Base-by-base conservation (phyloP, 2,329 filamentous ascomycete genomes). In the Thermoascus crustaceus region DNA sequence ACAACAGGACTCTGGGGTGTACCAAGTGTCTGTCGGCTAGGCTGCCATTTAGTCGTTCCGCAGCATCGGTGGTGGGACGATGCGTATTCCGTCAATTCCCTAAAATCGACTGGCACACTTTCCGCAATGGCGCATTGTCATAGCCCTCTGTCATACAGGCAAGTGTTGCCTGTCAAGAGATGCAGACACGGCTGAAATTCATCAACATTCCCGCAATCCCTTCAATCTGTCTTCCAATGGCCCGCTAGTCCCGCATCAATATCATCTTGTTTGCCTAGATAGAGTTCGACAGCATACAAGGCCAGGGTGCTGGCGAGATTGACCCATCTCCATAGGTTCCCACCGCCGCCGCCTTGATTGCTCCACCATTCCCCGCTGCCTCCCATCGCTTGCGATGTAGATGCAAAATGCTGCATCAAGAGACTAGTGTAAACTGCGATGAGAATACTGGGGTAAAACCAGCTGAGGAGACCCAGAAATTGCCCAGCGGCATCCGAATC, bases 341-440 rank as follows among this genome's bases (percentile, higher is more conserved):
- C 85, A 8, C 85, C 87, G 3, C 79, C 85, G 4, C 83, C 85
- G 10, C 85, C 85, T 51, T 88, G 80, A 34, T 84, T 79, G 2
- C 81, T 88, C 87, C 88, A 95, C 69, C 88, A 82, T 42, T 79
- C 76, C 10, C 73, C 75, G 35, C 75, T 76, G 2, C 75, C 74
- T 2, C 76, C 78, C 43, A 82, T 68, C 40, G 58, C 68, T 61
- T 57, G 66, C 17, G 58, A 76, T 10, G 73, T 82, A 7, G 83
- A 81, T 4, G 86, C 84, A 54, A 98, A 96, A 60, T 98, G 91
- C 59, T 96, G 91, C 68, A 96, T 81, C 21, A 98, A 67, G 33
- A 98, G 66, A 61, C 88, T 95, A 2, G 91, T 98, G 61, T 98
- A 98, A 19, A 96, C 88, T 3, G 91, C 84, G 42, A 98, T 89